Conservation (phyloP, 1,284 basidiomycete species). For the Neotropicomus parvogracilis region DNA sequence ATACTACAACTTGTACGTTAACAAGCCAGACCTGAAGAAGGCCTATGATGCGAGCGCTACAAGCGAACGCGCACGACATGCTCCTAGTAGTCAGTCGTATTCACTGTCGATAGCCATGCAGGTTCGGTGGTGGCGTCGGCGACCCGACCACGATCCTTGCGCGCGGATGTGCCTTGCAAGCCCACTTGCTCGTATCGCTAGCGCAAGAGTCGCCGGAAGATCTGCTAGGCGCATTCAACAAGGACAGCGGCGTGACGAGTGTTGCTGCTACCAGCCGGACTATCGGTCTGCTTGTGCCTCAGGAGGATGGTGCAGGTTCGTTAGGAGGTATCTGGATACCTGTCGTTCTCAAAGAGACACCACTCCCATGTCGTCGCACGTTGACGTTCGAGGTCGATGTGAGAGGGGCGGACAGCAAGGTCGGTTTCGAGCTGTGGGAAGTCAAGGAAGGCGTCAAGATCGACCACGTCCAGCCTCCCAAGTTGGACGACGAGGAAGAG, state of each 20-base stretch:
- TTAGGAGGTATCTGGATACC: constrained; percentile 65
- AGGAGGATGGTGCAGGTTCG: constrained; percentile 41
- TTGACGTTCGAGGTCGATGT: constrained; percentile 69
- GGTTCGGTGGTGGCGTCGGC: constrained; percentile 60
- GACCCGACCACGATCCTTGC: constrained; percentile 91
- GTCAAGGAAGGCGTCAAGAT: constrained; percentile 78
- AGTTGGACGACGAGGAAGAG: constrained; percentile 49
- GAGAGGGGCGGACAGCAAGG: constrained; percentile 45
- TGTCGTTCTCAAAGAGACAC: constrained; percentile 68
- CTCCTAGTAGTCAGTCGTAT: constrained; percentile 48
- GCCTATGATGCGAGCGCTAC: constrained; percentile 48
- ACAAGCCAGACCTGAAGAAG: constrained; percentile 37
- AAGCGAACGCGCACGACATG: constrained; percentile 47
- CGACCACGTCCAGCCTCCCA: constrained; percentile 57
- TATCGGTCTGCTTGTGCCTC: constrained; percentile 80
- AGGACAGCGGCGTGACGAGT: constrained; percentile 32
- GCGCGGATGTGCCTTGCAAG: constrained; percentile 86
- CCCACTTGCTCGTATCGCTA: constrained; percentile 60
- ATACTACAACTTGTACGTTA: constrained; percentile 35
- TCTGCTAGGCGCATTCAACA: constrained; percentile 49
- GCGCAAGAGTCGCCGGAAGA: constrained; percentile 49
- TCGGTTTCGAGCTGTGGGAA: constrained; percentile 87
- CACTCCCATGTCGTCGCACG: constrained; percentile 73
- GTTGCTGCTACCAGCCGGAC: constrained; percentile 62
- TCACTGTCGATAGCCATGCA: constrained; percentile 57